Base-by-base conservation (phyloP, 257 asterid genomes). In the Rauvolfia tetraphylla region DNA sequence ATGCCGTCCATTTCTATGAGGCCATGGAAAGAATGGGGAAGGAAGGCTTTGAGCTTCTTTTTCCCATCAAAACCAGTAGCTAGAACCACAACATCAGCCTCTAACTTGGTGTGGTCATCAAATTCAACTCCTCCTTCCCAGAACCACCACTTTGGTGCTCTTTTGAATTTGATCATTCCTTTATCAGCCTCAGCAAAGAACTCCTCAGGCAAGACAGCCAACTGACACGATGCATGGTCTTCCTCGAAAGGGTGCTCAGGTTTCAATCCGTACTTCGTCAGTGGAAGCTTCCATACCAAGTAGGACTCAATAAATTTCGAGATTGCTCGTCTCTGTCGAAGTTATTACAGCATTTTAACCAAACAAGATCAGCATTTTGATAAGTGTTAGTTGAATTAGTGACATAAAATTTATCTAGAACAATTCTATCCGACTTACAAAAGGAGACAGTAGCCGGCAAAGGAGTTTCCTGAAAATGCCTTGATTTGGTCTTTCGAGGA, bases 161-260 rank as follows among this genome's bases (percentile, higher is more conserved):
- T 85, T 82, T 92, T 88, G 70, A 93, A 83, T 66, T 34, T 66
- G 11, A 93, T 92, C 68, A 76, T 89, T 5, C 98, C 98, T 76
- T 92, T 85, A 44, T 93, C 97, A 3, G 91, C 96, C 86, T 89
- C 94, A 0, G 87, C 22, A 85, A 93, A 93, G 86, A 93, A 92
- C 57, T 85, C 85, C 0, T 93, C 89, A 0, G 98, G 98, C 89
- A 93, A 80, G 89, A 93, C 92, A 1, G 98, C 97, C 98, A 93
- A 92, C 62, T 93, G 98, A 59, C 97, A 93, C 0, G 97, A 92
- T 3, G 97, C 98, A 14, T 93, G 90, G 83, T 93, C 98, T 70
- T 93, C 98, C 81, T 88, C 97, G 12, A 93, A 93, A 8, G 98
- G 96, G 82, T 93, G 98, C 0, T 92, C 92, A 0, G 98, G 98